phyloP scores from a whole-genome alignment of 2,329 filamentous ascomycete species.

The Colletotrichum echinochloae region DNA sequence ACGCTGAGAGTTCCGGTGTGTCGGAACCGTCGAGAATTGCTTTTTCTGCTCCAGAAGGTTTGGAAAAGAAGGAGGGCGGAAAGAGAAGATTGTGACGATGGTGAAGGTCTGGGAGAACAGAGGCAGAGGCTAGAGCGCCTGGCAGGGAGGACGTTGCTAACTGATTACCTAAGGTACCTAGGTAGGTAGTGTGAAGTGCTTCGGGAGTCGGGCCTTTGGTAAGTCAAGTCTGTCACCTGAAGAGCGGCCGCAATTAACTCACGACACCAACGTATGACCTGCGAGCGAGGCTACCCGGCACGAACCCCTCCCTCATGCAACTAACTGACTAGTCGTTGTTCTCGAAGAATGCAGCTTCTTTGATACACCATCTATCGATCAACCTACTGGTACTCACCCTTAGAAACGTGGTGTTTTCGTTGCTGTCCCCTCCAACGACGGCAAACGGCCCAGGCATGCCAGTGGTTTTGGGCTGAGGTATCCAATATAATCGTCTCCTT shows the following conservation, averaged over 20 bases:
- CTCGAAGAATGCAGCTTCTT: conserved; percentile 6
- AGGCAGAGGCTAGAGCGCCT: conserved; percentile 21
- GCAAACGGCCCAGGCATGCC: conserved; percentile 14
- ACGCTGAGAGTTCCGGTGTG: neutral
- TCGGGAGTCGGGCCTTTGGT: neutral
- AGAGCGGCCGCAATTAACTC: conserved; percentile 19
- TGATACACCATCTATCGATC: conserved; percentile 2
- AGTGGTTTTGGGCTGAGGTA: neutral
- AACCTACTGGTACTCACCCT: neutral
- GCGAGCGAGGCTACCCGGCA: too few species aligned
- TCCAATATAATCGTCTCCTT: conserved; percentile 26
- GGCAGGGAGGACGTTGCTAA: conserved; percentile 24
- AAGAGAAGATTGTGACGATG: neutral
- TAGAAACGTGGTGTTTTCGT: neutral
- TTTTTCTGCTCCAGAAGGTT: conserved; percentile 3
- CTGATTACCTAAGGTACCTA: too few species aligned
- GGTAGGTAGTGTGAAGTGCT: neutral
- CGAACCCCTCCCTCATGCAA: neutral
- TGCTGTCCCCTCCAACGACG: neutral
- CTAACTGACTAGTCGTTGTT: neutral
- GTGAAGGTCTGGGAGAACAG: conserved; percentile 20
- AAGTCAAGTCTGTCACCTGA: conserved; percentile 12
- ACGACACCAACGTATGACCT: neutral
- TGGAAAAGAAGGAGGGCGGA: neutral
- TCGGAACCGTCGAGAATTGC: conserved; percentile 14